Evolutionary conservation across 345 rosid species (phyloP).

Genomic region (Linum lewisii): DNA sequence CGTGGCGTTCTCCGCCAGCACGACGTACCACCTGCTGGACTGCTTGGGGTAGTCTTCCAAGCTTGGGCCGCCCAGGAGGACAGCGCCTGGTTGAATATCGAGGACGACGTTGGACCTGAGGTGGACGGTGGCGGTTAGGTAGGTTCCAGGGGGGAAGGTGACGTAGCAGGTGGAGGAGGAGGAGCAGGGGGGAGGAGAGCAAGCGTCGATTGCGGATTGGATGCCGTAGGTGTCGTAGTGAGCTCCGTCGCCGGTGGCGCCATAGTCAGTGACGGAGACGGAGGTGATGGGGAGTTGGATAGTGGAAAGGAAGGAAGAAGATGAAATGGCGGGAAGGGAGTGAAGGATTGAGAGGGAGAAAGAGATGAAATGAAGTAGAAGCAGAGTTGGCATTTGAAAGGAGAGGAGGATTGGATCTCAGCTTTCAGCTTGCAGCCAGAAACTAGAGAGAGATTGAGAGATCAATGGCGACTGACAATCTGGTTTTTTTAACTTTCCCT

Average conservation of each 20-base stretch:
- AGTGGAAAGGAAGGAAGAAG: background rate
- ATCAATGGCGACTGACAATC: background rate
- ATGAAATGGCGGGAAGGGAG: background rate
- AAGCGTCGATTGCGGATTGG: constrained; percentile 67
- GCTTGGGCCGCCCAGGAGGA: constrained; percentile 55
- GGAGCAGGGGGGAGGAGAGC: constrained; percentile 27
- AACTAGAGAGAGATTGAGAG: background rate
- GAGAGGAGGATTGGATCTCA: background rate
- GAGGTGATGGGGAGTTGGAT: background rate
- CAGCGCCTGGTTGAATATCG: constrained; percentile 50
- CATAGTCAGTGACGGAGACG: constrained; percentile 13
- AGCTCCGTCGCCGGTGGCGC: constrained; percentile 72
- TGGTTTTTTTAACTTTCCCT: background rate
- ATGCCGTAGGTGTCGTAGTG: constrained; percentile 65
- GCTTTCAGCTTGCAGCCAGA: too few species aligned
- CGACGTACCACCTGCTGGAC: constrained; percentile 61
- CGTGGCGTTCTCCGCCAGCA: constrained; percentile 58
- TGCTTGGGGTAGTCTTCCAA: constrained; percentile 56
- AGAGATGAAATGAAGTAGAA: background rate
- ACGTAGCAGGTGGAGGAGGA: constrained; percentile 40
- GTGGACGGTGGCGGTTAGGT: constrained; percentile 66
- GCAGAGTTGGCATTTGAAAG: background rate
- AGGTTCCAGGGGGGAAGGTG: constrained; percentile 59
- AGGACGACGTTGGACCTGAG: constrained; percentile 59
- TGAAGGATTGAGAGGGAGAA: background rate